These are phyloP conservation scores for Plasmodium fragile DNA, from an alignment of 169 alveolate species.

Conservation along the genomic window DNA sequence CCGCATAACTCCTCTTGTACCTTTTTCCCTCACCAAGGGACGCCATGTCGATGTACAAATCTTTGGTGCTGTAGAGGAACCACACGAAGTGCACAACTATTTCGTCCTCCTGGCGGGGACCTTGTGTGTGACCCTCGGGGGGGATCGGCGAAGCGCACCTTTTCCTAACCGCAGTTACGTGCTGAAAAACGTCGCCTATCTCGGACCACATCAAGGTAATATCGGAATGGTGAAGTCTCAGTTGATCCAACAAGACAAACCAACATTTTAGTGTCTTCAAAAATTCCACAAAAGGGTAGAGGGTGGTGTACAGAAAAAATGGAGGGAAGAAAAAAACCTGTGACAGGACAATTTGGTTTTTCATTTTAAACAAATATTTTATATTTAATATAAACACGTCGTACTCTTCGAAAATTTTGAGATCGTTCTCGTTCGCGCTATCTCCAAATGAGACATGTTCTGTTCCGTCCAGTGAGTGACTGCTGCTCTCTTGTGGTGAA, in stretches of 20 bases:
- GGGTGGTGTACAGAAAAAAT: constrained; percentile 8
- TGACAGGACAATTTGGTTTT: constrained; percentile 32
- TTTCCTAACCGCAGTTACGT: constrained; percentile 43
- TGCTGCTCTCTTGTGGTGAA: not conserved
- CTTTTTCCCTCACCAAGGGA: not conserved
- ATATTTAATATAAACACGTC: constrained; percentile 46
- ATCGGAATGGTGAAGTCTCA: constrained; percentile 29
- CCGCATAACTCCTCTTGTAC: constrained; percentile 16
- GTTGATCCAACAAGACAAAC: constrained; percentile 15
- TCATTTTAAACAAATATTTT: constrained; percentile 52
- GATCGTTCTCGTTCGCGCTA: not conserved
- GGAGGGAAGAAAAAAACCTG: constrained; percentile 52
- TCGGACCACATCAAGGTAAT: constrained; percentile 1
- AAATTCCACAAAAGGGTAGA: constrained; percentile 39
- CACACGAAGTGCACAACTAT: constrained; percentile 51
- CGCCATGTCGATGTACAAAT: constrained; percentile 7
- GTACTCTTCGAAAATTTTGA: constrained; percentile 48
- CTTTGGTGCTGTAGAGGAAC: constrained; percentile 32
- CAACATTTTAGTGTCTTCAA: constrained; percentile 35
- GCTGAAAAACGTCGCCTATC: constrained; percentile 54
- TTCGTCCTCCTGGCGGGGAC: not conserved
- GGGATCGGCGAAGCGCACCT: not conserved
- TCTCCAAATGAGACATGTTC: not conserved
- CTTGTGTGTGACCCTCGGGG: not conserved
- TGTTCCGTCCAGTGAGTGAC: not conserved